Conservation (phyloP, 1,284 basidiomycete genomes). For the Leccinum griseonigrum region DNA sequence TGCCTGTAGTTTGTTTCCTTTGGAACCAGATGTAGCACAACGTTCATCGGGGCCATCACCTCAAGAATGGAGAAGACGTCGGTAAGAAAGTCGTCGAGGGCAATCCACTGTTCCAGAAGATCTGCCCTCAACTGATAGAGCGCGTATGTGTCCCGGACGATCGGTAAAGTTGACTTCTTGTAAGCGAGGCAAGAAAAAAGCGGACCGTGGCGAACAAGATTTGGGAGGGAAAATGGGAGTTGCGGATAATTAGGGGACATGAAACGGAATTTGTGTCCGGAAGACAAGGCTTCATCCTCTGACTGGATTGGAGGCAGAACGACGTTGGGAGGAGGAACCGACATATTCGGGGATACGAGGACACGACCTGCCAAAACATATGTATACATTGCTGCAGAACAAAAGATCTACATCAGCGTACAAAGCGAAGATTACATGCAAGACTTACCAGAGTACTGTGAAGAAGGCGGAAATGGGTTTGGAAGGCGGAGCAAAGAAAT, state of each 20-base stretch:
- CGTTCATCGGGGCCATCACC: not conserved
- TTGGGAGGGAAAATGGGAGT: not conserved
- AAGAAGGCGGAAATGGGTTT: too few species aligned
- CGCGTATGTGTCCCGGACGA: not conserved
- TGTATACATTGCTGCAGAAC: too few species aligned
- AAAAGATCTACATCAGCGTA: too few species aligned
- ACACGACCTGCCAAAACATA: too few species aligned
- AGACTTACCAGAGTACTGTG: too few species aligned
- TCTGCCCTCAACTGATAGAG: slow-evolving; percentile 1
- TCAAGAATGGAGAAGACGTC: not conserved
- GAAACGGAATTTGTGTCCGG: too few species aligned
- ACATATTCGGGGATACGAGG: too few species aligned
- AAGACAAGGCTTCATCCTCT: too few species aligned
- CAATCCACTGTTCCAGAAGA: slow-evolving; percentile 1
- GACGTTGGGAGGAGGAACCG: too few species aligned
- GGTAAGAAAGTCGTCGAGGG: slow-evolving; percentile 1
- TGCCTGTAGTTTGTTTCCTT: not conserved
- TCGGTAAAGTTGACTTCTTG: not conserved
- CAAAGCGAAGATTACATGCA: too few species aligned
- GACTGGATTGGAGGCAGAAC: too few species aligned
- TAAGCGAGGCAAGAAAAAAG: slow-evolving; percentile 12
- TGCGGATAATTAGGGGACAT: not conserved
- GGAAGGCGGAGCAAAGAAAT: too few species aligned
- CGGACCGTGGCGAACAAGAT: not conserved
- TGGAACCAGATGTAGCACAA: slow-evolving; percentile 2